Percentiles rank a stretch among this genome's conserved stretches.
phyloP scores from a whole-genome alignment of 768 basidiomycete species.

The Podaxis sp. region DNA sequence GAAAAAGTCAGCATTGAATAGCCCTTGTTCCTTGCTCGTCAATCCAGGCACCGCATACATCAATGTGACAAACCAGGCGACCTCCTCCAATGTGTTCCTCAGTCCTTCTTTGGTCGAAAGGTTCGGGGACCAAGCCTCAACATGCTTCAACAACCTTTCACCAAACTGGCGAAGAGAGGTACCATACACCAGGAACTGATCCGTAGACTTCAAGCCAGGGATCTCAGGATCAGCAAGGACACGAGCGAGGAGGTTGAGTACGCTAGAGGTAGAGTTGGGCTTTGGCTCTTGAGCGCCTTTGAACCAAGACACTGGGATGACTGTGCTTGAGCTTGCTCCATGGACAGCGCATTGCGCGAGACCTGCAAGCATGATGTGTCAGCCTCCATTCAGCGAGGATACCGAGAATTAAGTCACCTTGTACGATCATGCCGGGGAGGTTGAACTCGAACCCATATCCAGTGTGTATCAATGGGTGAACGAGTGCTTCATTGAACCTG shows the following conservation, averaged over 20 bases:
- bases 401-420: slow-evolving; percentile 42
- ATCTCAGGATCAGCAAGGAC: slow-evolving; percentile 14
- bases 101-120: slow-evolving; percentile 28
- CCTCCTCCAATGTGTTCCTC: slow-evolving; percentile 58
- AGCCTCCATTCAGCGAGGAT: background rate
- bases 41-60: slow-evolving; percentile 60
- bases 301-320: slow-evolving; percentile 29
- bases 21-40: slow-evolving; percentile 29
- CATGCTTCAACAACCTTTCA: slow-evolving; percentile 34
- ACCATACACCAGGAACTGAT: slow-evolving; percentile 21
- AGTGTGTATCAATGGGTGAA: slow-evolving; percentile 66
- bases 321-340: slow-evolving; percentile 20
- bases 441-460: slow-evolving; percentile 68
- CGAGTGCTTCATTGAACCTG: slow-evolving; percentile 53
- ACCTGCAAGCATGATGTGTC: slow-evolving; percentile 32
- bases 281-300: background rate
- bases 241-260: slow-evolving; percentile 9
- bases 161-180: slow-evolving; percentile 36
- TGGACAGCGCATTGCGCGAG: slow-evolving; percentile 59
- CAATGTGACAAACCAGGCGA: slow-evolving; percentile 54
- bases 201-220: background rate
- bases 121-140: slow-evolving; percentile 41
- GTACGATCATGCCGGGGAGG: slow-evolving; percentile 55
- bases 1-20: slow-evolving; percentile 60
- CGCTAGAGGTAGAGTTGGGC: slow-evolving; percentile 3